phyloP scores from a whole-genome alignment of 129 eudicot genomes.

The Oenanthe sinensis region DNA sequence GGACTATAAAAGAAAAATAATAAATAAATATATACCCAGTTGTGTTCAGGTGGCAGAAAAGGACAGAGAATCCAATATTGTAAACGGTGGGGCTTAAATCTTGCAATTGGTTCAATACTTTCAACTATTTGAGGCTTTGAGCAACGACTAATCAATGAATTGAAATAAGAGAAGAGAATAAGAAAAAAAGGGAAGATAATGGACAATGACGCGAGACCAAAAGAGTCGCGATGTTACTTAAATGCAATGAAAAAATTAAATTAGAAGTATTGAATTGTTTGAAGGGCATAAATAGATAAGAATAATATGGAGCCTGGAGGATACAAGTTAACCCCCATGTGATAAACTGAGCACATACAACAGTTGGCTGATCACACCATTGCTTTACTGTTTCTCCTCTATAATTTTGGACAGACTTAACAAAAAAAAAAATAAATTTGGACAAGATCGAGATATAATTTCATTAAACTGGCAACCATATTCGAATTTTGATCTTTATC shows the following conservation, averaged over 20 bases:
- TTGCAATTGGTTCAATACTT: background rate
- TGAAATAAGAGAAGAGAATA: background rate
- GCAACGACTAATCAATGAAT: background rate
- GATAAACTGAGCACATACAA: background rate
- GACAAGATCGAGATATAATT: background rate
- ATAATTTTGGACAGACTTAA: no score
- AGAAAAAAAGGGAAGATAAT: background rate
- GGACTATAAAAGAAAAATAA: no score
- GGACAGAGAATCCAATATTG: slow-evolving; percentile 6
- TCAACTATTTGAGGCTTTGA: no score
- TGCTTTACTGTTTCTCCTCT: background rate
- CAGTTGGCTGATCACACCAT: background rate
- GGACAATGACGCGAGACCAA: background rate
- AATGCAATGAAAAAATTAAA: no score
- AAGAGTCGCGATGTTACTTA: background rate
- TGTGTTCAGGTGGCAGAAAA: background rate
- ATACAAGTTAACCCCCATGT: background rate
- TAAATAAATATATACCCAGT: no score
- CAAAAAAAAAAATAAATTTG: no score
- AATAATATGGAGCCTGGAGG: background rate
- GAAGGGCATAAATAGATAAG: background rate
- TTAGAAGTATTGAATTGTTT: background rate
- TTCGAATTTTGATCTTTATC: background rate
- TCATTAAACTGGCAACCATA: background rate
- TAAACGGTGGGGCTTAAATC: background rate